These are phyloP conservation scores for Oryza meyeriana DNA, from an alignment of 176 grass and related monocot genomes.

Conservation along the genomic window DNA sequence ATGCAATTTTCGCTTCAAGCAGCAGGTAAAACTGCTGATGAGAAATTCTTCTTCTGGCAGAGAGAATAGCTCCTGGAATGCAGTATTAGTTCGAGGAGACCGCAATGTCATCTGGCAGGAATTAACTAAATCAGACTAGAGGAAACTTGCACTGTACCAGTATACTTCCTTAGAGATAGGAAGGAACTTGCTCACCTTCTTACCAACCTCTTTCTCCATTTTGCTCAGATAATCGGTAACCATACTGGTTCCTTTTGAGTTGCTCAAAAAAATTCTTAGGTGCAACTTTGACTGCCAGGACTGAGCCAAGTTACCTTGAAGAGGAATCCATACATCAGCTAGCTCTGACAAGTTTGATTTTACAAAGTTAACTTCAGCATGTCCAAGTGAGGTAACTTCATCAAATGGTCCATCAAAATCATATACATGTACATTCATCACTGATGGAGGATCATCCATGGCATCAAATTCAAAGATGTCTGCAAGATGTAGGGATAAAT, in stretches of 20 bases:
- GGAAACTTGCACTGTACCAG: constrained; percentile 3
- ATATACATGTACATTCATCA: constrained; percentile 82
- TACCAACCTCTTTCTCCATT: constrained; percentile 98
- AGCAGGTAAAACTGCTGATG: constrained; percentile 91
- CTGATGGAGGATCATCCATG: constrained; percentile 88
- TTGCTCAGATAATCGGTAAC: constrained; percentile 72
- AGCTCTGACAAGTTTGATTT: constrained; percentile 86
- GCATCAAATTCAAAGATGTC: constrained; percentile 98
- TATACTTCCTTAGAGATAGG: not conserved
- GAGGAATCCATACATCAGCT: constrained; percentile 89
- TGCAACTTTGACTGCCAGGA: constrained; percentile 82
- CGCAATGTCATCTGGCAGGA: constrained; percentile 70
- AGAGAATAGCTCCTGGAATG: constrained; percentile 91
- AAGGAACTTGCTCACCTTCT: constrained; percentile 61
- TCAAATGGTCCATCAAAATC: constrained; percentile 96
- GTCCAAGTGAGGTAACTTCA: constrained; percentile 76
- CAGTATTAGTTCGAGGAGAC: constrained; percentile 78
- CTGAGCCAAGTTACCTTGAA: constrained; percentile 79
- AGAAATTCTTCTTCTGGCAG: constrained; percentile 94
- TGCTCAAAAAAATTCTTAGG: constrained; percentile 88
- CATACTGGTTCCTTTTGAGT: constrained; percentile 69
- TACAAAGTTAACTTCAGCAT: constrained; percentile 92
- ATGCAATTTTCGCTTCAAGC: constrained; percentile 86
- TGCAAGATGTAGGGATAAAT: constrained; percentile 38
- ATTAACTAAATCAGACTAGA: constrained; percentile 40